phyloP scores from a whole-genome alignment of 1,284 basidiomycete species.

The Hypsizygus ulmarius region DNA sequence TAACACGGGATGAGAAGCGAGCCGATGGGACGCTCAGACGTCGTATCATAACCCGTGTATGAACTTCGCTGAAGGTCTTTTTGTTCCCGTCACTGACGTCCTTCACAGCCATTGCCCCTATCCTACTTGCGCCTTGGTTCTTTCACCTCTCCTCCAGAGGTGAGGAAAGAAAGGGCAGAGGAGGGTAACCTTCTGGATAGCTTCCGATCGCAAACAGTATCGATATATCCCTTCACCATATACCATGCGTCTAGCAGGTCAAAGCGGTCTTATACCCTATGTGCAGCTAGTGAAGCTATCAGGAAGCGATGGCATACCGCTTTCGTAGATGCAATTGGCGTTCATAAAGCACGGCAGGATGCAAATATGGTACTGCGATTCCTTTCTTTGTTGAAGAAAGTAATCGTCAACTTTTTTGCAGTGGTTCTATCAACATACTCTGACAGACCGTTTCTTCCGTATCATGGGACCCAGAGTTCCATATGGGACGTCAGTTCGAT shows the following conservation, averaged over 20 bases:
- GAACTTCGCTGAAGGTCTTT: conserved; percentile 19
- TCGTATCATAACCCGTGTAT: conserved; percentile 62
- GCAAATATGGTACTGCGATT: conserved; percentile 58
- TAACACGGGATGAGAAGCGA: conserved; percentile 59
- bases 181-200: conserved; percentile 57
- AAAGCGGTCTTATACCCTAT: conserved; percentile 67
- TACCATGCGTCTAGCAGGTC: conserved; percentile 61
- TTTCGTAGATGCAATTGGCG: conserved; percentile 56
- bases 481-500: conserved; percentile 29
- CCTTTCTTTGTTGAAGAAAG: background rate
- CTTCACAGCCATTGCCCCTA: conserved; percentile 65
- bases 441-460: conserved; percentile 65
- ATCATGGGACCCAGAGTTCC: conserved; percentile 34
- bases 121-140: conserved; percentile 69
- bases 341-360: conserved; percentile 62
- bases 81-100: conserved; percentile 3
- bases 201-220: conserved; percentile 46
- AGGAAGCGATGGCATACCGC: conserved; percentile 63
- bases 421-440: conserved; percentile 61
- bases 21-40: conserved; percentile 47
- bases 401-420: conserved; percentile 26
- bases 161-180: conserved; percentile 57
- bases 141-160: conserved; percentile 57
- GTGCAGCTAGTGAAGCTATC: conserved; percentile 52
- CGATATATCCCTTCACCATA: conserved; percentile 71